Evolutionary conservation across 2,329 filamentous ascomycete species (phyloP).

Genomic region (Colletotrichum sansevieriae): DNA sequence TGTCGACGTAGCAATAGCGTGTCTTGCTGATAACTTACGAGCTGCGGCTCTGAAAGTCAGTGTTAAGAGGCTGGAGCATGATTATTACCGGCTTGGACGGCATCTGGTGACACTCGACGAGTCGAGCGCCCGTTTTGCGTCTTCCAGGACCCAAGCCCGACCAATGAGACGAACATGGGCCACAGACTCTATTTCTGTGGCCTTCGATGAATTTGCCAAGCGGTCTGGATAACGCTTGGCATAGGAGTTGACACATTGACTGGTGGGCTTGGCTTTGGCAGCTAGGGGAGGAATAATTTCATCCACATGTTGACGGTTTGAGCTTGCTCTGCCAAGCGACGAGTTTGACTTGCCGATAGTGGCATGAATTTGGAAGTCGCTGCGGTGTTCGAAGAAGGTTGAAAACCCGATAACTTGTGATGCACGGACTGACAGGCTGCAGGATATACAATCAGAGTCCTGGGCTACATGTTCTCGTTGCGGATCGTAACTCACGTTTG

Average conservation of each 20-base stretch:
- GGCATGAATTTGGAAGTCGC: neutral
- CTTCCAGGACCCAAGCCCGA: constrained; percentile 7
- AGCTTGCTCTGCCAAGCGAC: neutral
- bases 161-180: constrained; percentile 19
- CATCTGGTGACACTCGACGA: constrained; percentile 13
- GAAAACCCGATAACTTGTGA: neutral
- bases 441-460: constrained; percentile 14
- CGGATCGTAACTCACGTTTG: constrained; percentile 20
- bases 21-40: constrained; percentile 3
- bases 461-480: constrained; percentile 32
- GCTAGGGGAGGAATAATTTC: neutral
- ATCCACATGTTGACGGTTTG: neutral
- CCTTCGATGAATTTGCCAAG: constrained; percentile 9
- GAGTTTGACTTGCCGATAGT: constrained; percentile 1
- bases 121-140: constrained; percentile 16
- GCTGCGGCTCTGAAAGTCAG: neutral
- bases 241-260: neutral
- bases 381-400: neutral
- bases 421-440: neutral
- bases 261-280: neutral
- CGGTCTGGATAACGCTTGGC: constrained; percentile 9
- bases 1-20: neutral
- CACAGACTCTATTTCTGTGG: neutral
- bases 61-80: constrained; percentile 8
- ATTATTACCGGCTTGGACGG: neutral